A percentile compares a stretch with the other conserved stretches of the same genome.
Evolutionary conservation across 768 basidiomycete genomes (phyloP).

Genomic region (Termitomyces eurrhizus): DNA sequence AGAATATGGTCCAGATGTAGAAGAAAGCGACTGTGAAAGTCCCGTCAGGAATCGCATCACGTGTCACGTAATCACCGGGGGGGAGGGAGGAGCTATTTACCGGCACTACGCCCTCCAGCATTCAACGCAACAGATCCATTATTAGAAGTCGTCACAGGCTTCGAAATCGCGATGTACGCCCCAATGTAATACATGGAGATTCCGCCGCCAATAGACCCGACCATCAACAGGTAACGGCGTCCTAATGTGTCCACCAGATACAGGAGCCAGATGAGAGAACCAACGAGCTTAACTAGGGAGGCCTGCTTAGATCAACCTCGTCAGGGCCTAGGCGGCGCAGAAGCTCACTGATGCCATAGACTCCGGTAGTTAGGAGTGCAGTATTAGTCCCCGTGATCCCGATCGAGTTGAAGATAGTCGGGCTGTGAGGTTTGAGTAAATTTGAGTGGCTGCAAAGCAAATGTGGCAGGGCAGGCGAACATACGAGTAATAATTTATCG

Average conservation of each 20-base stretch:
- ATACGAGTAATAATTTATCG: constrained; percentile 42
- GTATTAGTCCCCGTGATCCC: constrained; percentile 36
- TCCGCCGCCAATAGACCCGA: constrained; percentile 35
- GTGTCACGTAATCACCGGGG: constrained; percentile 4
- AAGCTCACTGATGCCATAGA: constrained; percentile 44
- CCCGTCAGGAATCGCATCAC: not conserved
- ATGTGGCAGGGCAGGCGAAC: not conserved
- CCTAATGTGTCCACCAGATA: constrained; percentile 41
- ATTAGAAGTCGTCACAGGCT: constrained; percentile 18
- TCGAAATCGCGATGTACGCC: constrained; percentile 37
- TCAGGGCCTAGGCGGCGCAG: not conserved
- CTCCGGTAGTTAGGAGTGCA: constrained; percentile 40
- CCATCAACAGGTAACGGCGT: constrained; percentile 34
- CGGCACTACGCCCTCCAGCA: constrained; percentile 28
- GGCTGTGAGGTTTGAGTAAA: constrained; percentile 18
- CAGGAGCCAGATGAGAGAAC: constrained; percentile 37
- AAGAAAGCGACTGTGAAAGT: constrained; percentile 26
- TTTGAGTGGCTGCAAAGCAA: not conserved
- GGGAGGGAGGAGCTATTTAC: constrained; percentile 11
- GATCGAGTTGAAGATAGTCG: constrained; percentile 44
- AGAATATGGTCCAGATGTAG: constrained; percentile 36
- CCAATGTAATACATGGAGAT: constrained; percentile 42
- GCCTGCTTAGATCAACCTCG: not conserved
- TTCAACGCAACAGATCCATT: constrained; percentile 13
- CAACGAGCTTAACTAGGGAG: constrained; percentile 27